phyloP scores from a whole-genome alignment of 2,329 filamentous ascomycete genomes.

The Colletotrichum lentis region DNA sequence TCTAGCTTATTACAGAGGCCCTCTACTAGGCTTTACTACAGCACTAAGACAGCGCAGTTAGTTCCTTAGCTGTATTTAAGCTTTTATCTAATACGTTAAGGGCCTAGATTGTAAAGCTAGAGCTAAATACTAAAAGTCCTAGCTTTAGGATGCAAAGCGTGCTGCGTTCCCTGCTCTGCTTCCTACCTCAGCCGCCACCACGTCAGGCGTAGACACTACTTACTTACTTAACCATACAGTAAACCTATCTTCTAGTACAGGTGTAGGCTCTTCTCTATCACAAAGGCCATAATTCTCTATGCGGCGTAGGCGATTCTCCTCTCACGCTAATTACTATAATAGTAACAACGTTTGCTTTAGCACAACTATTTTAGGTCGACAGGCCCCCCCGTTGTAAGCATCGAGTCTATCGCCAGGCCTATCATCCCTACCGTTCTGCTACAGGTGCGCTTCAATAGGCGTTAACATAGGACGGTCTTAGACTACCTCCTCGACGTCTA shows the following conservation, averaged over 20 bases:
- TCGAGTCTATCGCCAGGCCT: too few species aligned
- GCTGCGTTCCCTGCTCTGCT: too few species aligned
- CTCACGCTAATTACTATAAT: conserved; percentile 48
- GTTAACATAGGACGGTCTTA: too few species aligned
- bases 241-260: background rate
- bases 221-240: too few species aligned
- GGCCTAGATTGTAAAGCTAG: too few species aligned
- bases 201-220: too few species aligned
- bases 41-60: background rate
- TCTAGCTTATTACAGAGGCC: background rate
- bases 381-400: too few species aligned
- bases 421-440: conserved; percentile 21
- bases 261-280: background rate
- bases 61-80: too few species aligned
- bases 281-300: conserved; percentile 45
- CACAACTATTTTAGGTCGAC: conserved; percentile 48
- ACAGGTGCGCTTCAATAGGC: conserved; percentile 36
- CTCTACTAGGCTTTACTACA: background rate
- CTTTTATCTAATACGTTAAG: too few species aligned
- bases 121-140: conserved; percentile 1
- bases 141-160: background rate
- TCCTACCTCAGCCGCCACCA: too few species aligned
- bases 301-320: conserved; percentile 54
- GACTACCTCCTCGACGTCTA: too few species aligned
- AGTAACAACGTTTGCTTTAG: conserved; percentile 51